Conservation (phyloP, 2,329 filamentous ascomycete genomes). For the Ascochyta viciae-villosae region DNA sequence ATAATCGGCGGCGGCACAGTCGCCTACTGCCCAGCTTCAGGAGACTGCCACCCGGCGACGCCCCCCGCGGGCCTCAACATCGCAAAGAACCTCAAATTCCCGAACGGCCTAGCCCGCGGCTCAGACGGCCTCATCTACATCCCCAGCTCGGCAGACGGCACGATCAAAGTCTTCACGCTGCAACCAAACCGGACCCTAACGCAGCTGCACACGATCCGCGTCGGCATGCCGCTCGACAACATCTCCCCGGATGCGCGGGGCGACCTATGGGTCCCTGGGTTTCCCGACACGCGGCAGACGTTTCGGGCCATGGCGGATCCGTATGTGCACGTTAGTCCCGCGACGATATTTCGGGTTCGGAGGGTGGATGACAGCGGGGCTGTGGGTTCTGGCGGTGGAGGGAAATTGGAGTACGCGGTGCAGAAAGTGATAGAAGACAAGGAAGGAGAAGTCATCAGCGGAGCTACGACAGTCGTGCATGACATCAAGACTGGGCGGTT, state of each 20-base stretch:
- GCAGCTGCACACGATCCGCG: conserved; percentile 30
- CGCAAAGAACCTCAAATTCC: conserved; percentile 36
- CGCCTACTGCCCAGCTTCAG: conserved; percentile 28
- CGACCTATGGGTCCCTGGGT: conserved; percentile 34
- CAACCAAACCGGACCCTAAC: conserved; percentile 24
- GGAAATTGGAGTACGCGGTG: conserved; percentile 25
- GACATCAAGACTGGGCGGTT: conserved; percentile 36
- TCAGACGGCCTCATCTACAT: conserved; percentile 37
- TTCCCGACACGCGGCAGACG: conserved; percentile 21
- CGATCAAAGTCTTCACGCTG: conserved; percentile 31
- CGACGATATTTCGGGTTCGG: conserved; percentile 30
- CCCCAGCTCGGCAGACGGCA: conserved; percentile 34
- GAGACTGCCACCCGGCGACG: conserved; percentile 28
- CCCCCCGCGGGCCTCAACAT: conserved; percentile 13
- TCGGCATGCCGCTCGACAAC: conserved; percentile 39
- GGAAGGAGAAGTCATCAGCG: conserved; percentile 28
- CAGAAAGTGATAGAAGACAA: conserved; percentile 39
- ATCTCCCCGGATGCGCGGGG: conserved; percentile 35
- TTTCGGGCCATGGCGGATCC: conserved; percentile 27
- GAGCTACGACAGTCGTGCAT: conserved; percentile 34
- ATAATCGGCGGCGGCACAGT: conserved; percentile 40
- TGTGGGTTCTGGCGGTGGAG: not conserved
- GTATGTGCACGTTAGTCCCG: conserved; percentile 19
- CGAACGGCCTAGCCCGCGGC: conserved; percentile 37
- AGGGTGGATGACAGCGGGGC: conserved; percentile 11